These are phyloP conservation scores for Talaromyces sp. DNA, from an alignment of 2,329 filamentous ascomycete species.

Conservation along the genomic window DNA sequence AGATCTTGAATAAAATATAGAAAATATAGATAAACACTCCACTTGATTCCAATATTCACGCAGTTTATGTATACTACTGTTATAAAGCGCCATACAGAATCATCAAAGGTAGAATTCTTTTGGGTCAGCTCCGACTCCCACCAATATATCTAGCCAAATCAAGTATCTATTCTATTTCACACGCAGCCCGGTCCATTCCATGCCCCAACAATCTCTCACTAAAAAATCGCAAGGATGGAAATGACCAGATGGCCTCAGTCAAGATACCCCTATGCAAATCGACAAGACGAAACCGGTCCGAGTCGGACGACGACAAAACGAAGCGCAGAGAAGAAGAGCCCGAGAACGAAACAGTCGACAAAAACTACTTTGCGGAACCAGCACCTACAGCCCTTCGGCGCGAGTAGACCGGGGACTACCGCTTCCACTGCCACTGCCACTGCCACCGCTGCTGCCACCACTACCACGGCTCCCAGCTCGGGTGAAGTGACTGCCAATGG, in stretches of 20 bases:
- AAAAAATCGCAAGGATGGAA: background rate
- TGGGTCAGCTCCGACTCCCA: constrained; percentile 5
- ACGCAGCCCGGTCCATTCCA: background rate
- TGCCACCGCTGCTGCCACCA: constrained; percentile 41
- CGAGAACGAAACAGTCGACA: background rate
- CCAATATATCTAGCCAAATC: constrained; percentile 10
- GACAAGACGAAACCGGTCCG: background rate
- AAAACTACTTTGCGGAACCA: background rate
- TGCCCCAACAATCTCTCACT: background rate
- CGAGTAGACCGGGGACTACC: constrained; percentile 34
- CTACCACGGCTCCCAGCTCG: constrained; percentile 44
- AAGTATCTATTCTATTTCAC: background rate
- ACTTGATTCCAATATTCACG: background rate
- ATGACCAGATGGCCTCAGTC: background rate
- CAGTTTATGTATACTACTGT: background rate
- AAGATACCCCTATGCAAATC: background rate
- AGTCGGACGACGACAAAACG: background rate
- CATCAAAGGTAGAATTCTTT: constrained; percentile 5
- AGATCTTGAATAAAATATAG: background rate
- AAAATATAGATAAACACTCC: background rate
- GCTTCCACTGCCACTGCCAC: constrained; percentile 35
- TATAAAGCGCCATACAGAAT: background rate
- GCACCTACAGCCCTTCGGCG: constrained; percentile 24
- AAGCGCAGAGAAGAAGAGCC: background rate
- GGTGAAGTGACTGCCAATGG: constrained; percentile 33